Evolutionary conservation across 2,329 filamentous ascomycete species (phyloP).

Genomic region (Aspergillus puulaauensis): DNA sequence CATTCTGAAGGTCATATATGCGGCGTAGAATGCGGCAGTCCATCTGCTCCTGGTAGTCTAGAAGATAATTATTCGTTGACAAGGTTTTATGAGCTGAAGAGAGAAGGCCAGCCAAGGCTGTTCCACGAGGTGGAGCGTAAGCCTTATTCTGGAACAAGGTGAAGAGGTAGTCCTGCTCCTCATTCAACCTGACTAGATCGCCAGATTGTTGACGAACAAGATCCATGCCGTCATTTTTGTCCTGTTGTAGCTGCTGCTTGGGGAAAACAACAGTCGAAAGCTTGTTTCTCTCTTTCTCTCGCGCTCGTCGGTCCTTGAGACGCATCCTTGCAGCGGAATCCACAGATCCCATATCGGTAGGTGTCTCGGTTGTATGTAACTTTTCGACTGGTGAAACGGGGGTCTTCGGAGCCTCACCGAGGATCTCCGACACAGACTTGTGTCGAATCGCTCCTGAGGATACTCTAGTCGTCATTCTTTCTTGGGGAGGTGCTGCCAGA

Average conservation of each 20-base stretch:
- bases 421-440: slow-evolving; percentile 71
- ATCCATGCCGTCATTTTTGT: slow-evolving; percentile 44
- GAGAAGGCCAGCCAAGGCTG: slow-evolving; percentile 67
- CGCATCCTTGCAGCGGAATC: slow-evolving; percentile 40
- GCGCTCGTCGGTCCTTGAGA: slow-evolving; percentile 53
- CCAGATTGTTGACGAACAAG: slow-evolving; percentile 45
- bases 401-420: slow-evolving; percentile 57
- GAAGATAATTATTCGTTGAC: slow-evolving; percentile 78
- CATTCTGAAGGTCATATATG: slow-evolving; percentile 87
- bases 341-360: slow-evolving; percentile 28
- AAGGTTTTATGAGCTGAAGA: slow-evolving; percentile 85
- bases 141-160: slow-evolving; percentile 63
- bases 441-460: slow-evolving; percentile 69
- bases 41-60: slow-evolving; percentile 81
- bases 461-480: slow-evolving; percentile 67
- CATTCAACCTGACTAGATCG: slow-evolving; percentile 45
- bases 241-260: slow-evolving; percentile 58
- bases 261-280: slow-evolving; percentile 77
- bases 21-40: slow-evolving; percentile 81
- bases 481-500: slow-evolving; percentile 36
- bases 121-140: slow-evolving; percentile 54
- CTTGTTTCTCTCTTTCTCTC: slow-evolving; percentile 60
- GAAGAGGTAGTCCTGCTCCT: slow-evolving; percentile 61
- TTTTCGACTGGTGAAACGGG: slow-evolving; percentile 38
- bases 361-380: slow-evolving; percentile 31